These are phyloP conservation scores for Erysimum cheiri DNA, from an alignment of 441 rosid species.

Conservation along the genomic window DNA sequence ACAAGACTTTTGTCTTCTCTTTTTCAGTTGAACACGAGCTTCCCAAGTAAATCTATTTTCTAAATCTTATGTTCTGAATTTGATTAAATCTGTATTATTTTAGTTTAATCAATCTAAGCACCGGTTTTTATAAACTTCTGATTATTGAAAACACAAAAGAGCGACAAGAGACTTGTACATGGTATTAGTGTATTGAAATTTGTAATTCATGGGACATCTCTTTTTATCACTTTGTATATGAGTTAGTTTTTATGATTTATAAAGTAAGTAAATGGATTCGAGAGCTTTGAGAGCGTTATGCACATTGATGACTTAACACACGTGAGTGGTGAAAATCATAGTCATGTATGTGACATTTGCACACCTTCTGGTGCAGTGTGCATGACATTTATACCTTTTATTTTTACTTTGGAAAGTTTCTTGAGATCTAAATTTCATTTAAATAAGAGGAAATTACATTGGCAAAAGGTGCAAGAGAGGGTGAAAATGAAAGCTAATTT, in stretches of 20 bases:
- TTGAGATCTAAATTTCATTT: conserved; percentile 22
- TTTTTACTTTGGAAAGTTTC: neutral
- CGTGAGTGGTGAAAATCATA: conserved; percentile 27
- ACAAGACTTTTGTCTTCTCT: conserved; percentile 28
- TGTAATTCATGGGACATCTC: conserved; percentile 17
- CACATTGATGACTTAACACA: conserved; percentile 32
- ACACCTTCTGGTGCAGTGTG: conserved; percentile 3
- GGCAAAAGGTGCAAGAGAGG: neutral
- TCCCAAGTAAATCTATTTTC: conserved; percentile 1
- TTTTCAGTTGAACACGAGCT: neutral
- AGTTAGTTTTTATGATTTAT: neutral
- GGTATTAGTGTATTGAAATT: conserved; percentile 9
- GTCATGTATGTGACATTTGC: conserved; percentile 27
- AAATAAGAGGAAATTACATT: neutral
- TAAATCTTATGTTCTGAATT: neutral
- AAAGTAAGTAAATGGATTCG: conserved; percentile 22
- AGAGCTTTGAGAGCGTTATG: conserved; percentile 25
- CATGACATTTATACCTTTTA: conserved; percentile 22
- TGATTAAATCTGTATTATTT: neutral
- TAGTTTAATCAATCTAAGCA: neutral
- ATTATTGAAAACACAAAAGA: conserved; percentile 8
- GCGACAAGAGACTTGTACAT: neutral
- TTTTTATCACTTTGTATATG: conserved; percentile 13
- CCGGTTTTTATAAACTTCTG: neutral
- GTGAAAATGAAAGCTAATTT: neutral